phyloP scores from a whole-genome alignment of 2,329 filamentous ascomycete species.

The Cordyceps farinosa region DNA sequence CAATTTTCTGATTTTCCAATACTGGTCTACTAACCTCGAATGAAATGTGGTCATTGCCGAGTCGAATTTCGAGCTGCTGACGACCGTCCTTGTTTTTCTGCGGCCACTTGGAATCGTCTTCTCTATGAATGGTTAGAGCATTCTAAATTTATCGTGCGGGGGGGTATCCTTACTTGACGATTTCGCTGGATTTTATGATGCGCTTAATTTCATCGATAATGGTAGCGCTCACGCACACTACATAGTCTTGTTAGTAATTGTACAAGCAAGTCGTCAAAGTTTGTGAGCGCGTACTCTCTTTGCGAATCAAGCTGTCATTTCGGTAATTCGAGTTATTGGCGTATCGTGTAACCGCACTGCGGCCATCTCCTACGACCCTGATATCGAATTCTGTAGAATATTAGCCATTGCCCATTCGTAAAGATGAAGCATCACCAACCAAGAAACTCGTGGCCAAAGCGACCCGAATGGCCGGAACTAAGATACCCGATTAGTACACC shows the following conservation, averaged over 20 bases:
- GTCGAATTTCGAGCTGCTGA: constrained; percentile 90
- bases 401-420: constrained; percentile 13
- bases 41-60: constrained; percentile 94
- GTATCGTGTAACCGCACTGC: constrained; percentile 90
- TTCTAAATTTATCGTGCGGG: not conserved
- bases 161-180: constrained; percentile 70
- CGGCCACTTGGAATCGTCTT: constrained; percentile 98
- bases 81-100: constrained; percentile 99
- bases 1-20: not conserved
- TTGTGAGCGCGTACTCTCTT: constrained; percentile 77
- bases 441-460: constrained; percentile 96
- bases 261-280: not conserved
- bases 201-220: constrained; percentile 93
- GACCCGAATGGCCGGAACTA: constrained; percentile 94
- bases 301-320: constrained; percentile 96
- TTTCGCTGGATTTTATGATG: constrained; percentile 95
- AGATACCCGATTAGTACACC: constrained; percentile 17
- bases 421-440: constrained; percentile 48
- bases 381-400: constrained; percentile 81
- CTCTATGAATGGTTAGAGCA: constrained; percentile 48
- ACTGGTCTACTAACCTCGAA: constrained; percentile 68
- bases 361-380: constrained; percentile 83
- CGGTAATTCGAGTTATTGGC: constrained; percentile 99
- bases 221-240: constrained; percentile 93
- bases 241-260: not conserved